A percentile compares a stretch with the other conserved stretches of the same genome.
phyloP scores from a whole-genome alignment of 257 asterid genomes.

The Knoxia roxburghii region DNA sequence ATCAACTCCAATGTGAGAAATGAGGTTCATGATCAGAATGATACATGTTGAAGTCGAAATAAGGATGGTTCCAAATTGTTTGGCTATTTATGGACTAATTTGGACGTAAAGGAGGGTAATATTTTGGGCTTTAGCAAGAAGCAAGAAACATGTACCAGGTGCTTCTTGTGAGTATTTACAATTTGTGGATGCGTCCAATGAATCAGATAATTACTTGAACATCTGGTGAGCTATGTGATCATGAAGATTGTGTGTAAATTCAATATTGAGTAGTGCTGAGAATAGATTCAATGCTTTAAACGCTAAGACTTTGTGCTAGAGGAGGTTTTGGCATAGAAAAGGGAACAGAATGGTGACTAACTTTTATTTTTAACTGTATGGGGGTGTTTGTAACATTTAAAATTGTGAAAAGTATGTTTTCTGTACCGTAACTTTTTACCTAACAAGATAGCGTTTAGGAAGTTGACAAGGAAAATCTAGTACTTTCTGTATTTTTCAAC shows the following conservation, averaged over 20 bases:
- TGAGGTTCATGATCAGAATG: background rate
- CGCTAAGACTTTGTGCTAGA: background rate
- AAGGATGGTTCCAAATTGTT: background rate
- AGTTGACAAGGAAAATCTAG: background rate
- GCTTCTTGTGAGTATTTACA: background rate
- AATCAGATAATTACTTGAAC: background rate
- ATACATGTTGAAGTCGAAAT: background rate
- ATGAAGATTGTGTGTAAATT: background rate
- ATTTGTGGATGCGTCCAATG: background rate
- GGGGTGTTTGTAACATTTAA: background rate
- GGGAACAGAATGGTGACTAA: background rate
- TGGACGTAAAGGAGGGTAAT: background rate
- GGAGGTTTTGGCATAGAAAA: background rate
- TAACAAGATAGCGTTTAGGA: background rate
- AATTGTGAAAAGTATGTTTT: background rate
- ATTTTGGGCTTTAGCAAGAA: background rate
- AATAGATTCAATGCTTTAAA: background rate
- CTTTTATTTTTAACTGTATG: background rate
- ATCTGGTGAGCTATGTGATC: background rate
- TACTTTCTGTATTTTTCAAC: background rate
- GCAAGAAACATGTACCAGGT: background rate
- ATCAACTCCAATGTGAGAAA: background rate
- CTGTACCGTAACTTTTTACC: no score
- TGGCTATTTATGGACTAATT: background rate
- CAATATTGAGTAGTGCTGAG: background rate